Percentiles rank a stretch among this genome's conserved stretches.
Evolutionary conservation across 345 rosid species (phyloP).

Genomic region (Sisymbrium altissimum): DNA sequence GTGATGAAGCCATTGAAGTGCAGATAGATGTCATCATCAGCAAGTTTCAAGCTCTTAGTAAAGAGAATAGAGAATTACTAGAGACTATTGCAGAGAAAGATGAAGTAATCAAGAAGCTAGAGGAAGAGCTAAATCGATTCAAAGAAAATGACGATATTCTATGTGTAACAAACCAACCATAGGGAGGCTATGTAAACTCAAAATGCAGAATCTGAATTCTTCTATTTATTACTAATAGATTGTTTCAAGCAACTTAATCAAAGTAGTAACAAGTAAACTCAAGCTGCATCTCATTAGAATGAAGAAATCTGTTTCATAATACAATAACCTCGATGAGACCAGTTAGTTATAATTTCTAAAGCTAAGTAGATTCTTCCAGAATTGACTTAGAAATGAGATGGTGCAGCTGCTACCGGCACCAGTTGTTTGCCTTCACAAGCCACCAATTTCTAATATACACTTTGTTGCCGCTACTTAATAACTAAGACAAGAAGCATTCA

Average conservation of each 20-base stretch:
- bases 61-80: conserved; percentile 39
- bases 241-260: not conserved
- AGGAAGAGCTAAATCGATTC: conserved; percentile 29
- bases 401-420: not conserved
- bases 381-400: not conserved
- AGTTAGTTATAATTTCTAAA: conserved; percentile 11
- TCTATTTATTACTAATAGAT: not conserved
- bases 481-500: conserved; percentile 20
- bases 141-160: not conserved
- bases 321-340: conserved; percentile 8
- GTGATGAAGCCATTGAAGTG: conserved; percentile 71
- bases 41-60: conserved; percentile 50
- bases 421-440: not conserved
- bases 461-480: not conserved
- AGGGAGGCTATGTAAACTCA: conserved; percentile 14
- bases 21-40: conserved; percentile 43
- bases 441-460: conserved; percentile 9
- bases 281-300: conserved; percentile 13
- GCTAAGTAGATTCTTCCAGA: not conserved
- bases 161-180: not conserved
- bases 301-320: conserved; percentile 22
- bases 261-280: not conserved
- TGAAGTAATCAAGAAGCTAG: conserved; percentile 38
- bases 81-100: conserved; percentile 44
- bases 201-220: not conserved